Evolutionary conservation across 306 rosid species (phyloP), one percentile per base, ranked within the genome.

Genomic region (Gleditsia sinensis): DNA sequence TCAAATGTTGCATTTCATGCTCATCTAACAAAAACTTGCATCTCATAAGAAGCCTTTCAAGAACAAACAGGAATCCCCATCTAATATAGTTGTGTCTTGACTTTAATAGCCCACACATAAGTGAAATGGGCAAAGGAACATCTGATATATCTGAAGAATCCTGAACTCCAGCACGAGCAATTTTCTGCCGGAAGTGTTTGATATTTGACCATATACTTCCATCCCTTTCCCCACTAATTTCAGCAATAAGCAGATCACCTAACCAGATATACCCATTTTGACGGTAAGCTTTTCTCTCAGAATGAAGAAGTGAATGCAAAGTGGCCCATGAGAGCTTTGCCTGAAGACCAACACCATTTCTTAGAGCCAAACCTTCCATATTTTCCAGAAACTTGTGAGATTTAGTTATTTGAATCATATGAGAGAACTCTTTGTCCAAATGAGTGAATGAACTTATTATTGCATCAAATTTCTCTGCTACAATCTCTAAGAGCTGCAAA

Each of bases 281-380:
- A 69, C 91, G 96, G 83, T 89, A 95, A 28, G 99, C 71, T 50
- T 79, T 81, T 85, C 93, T 90, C 58, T 87, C 97, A 53, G 99
- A 95, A 85, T 95, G 99, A 81, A 92, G 88, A 78, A 95, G 98
- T 46, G 99, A 92, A 87, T 95, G 98, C 70, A 95, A 83, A 82
- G 92, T 86, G 74, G 90, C 82, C 98, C 99, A 95, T 32, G 98
- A 76, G 33, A 85, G 90, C 71, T 90, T 86, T 45, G 88, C 91
- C 75, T 85, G 81, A 86, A 83, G 78, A 83, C 81, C 87, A 77
- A 80, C 87, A 78, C 86, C 94, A 78, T 90, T 92, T 83, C 85
- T 84, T 61, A 75, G 74, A 76, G 62, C 78, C 62, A 74, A 78
- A 32, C 79, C 86, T 72, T 91, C 90, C 78, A 95, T 82, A 83